Percentiles rank a stretch among this genome's conserved stretches.
Evolutionary conservation across 2,329 filamentous ascomycete genomes (phyloP).

Genomic region (Cephalotrichum gorgonifer): DNA sequence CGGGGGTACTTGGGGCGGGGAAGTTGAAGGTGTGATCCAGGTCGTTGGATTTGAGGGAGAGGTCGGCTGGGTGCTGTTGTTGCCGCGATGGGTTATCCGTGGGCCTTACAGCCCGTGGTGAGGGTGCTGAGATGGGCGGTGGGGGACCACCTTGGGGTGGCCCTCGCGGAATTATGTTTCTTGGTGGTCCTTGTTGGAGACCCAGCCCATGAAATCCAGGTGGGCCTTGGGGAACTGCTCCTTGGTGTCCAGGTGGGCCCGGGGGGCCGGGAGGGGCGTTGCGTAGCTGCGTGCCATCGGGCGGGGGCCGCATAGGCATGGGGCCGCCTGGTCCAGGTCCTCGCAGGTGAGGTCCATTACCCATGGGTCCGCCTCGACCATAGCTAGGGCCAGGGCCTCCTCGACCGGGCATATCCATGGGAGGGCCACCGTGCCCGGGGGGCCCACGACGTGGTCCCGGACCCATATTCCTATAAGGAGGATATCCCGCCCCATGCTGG

Average conservation of each 20-base stretch:
- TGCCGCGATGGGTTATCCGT: not conserved
- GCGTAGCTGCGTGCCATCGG: not conserved
- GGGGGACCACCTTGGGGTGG: too few relatives aligned
- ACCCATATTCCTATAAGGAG: not conserved
- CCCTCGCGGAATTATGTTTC: too few relatives aligned
- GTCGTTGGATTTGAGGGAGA: too few relatives aligned
- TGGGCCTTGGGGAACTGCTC: too few relatives aligned
- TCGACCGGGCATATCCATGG: not conserved
- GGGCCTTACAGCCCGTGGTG: not conserved
- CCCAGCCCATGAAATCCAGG: too few relatives aligned
- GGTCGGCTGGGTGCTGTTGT: not conserved
- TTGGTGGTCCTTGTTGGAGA: too few relatives aligned
- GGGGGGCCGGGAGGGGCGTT: not conserved
- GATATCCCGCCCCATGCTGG: not conserved
- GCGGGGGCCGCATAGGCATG: not conserved
- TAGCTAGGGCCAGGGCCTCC: not conserved
- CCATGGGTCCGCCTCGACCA: not conserved
- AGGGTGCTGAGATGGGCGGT: too few relatives aligned
- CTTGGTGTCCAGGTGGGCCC: not conserved
- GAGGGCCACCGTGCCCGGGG: not conserved
- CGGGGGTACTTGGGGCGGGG: not conserved
- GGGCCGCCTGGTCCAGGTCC: not conserved
- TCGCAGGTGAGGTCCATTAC: not conserved
- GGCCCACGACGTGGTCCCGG: not conserved
- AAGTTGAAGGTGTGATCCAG: not conserved